Conservation (phyloP, 805 yeast species). For the Candida ascalaphidarum region DNA sequence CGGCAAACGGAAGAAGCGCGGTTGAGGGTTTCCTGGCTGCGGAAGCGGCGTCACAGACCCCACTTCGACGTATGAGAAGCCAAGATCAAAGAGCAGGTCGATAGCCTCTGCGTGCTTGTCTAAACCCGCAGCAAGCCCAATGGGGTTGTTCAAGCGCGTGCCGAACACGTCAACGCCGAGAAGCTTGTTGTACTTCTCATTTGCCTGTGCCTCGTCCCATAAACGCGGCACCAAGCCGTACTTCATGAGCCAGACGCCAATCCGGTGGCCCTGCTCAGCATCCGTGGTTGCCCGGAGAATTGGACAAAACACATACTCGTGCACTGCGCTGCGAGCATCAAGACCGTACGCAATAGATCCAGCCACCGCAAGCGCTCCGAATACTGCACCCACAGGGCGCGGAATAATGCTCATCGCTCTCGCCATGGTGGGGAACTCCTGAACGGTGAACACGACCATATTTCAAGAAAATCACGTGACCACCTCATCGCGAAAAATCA, state of each 20-base stretch:
- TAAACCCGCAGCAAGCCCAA: slow-evolving; percentile 93
- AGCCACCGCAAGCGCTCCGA: no score
- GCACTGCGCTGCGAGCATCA: slow-evolving; percentile 77
- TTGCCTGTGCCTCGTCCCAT: slow-evolving; percentile 43
- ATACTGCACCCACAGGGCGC: not conserved
- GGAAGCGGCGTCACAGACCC: slow-evolving; percentile 91
- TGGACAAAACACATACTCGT: slow-evolving; percentile 79
- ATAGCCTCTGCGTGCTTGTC: slow-evolving; percentile 92
- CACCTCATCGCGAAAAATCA: no score
- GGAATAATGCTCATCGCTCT: no score
- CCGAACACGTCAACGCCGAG: slow-evolving; percentile 62
- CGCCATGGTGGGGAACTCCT: no score
- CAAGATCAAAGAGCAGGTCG: slow-evolving; percentile 67
- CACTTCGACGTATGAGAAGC: slow-evolving; percentile 85
- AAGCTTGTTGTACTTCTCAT: slow-evolving; percentile 20
- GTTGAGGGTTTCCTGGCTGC: slow-evolving; percentile 92
- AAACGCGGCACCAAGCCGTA: slow-evolving; percentile 60
- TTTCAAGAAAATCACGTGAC: no score
- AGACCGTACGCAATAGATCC: no score
- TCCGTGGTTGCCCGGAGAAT: slow-evolving; percentile 56
- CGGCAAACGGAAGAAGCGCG: slow-evolving; percentile 81
- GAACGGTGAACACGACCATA: no score
- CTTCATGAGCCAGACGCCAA: slow-evolving; percentile 66
- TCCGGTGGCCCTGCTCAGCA: slow-evolving; percentile 80
- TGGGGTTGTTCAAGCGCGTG: slow-evolving; percentile 59